Evolutionary conservation across 2,329 filamentous ascomycete species (phyloP).

Genomic region (Pleomassaria siparia): DNA sequence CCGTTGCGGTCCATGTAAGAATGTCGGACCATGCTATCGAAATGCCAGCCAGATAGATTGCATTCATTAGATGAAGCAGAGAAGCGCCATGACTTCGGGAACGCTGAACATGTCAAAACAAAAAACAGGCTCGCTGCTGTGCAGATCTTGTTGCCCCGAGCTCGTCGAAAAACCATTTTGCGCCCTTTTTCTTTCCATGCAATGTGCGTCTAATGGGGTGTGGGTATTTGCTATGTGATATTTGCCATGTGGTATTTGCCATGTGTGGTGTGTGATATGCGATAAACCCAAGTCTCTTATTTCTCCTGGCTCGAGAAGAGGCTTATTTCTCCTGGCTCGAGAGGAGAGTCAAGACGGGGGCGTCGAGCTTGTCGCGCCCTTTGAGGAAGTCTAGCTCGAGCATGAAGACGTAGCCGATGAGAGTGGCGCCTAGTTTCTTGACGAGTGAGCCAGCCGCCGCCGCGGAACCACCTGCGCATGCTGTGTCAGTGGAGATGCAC

Average conservation of each 20-base stretch:
- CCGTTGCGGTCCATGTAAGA: too few species aligned
- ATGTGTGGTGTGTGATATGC: not conserved
- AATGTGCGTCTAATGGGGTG: slow-evolving; percentile 1
- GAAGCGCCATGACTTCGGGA: not conserved
- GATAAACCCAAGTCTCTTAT: too few species aligned
- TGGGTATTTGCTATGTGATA: not conserved
- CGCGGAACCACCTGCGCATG: slow-evolving; percentile 78
- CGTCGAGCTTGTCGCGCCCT: slow-evolving; percentile 84
- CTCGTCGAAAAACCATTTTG: not conserved
- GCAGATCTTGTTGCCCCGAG: not conserved
- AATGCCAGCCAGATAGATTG: not conserved
- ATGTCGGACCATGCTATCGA: too few species aligned
- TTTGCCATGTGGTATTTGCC: not conserved
- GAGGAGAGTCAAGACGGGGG: slow-evolving; percentile 81
- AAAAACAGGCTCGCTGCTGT: not conserved
- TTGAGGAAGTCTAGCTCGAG: slow-evolving; percentile 93
- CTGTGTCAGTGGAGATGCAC: slow-evolving; percentile 9
- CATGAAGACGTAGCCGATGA: slow-evolving; percentile 91
- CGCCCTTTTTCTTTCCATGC: slow-evolving; percentile 9
- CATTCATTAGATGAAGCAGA: not conserved
- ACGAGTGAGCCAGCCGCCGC: slow-evolving; percentile 85
- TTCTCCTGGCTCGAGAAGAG: slow-evolving; percentile 68
- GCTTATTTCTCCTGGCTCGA: slow-evolving; percentile 67
- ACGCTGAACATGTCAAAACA: not conserved
- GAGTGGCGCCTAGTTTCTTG: slow-evolving; percentile 77